Conservation (phyloP, 106 monocot species). For the Dendrobium chrysotoxum region DNA sequence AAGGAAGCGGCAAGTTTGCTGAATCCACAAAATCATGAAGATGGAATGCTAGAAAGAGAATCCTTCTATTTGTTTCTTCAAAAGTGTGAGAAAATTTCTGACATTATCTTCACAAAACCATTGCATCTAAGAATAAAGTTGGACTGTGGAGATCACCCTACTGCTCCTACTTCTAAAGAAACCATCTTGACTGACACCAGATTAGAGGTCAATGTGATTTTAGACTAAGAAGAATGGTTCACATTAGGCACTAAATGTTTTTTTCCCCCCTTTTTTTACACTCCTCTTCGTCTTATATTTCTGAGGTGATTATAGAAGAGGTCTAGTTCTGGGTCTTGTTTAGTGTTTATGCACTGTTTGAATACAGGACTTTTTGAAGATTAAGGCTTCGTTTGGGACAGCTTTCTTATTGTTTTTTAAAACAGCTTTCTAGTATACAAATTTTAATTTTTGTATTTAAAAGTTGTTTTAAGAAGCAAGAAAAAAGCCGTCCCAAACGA, state of each 20-base stretch:
- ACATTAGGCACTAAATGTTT: neutral
- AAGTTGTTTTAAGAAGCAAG: no score
- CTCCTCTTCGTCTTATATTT: neutral
- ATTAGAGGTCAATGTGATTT: conserved; percentile 37
- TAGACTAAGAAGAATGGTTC: conserved; percentile 20
- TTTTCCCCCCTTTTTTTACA: no score
- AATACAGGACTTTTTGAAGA: neutral
- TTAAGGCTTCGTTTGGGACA: no score
- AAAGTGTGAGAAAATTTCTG: conserved; percentile 25
- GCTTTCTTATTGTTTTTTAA: no score
- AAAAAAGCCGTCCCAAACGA: no score
- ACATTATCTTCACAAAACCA: conserved; percentile 51
- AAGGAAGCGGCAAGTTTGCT: conserved; percentile 20
- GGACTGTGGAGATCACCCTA: conserved; percentile 63
- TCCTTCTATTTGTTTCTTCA: conserved; percentile 30
- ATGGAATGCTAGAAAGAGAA: conserved; percentile 15
- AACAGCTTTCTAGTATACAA: no score
- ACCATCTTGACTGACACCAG: conserved; percentile 44
- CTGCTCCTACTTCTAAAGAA: conserved; percentile 35
- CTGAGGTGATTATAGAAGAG: neutral
- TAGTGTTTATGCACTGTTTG: neutral
- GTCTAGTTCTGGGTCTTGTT: neutral
- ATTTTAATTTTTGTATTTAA: no score
- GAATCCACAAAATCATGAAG: conserved; percentile 2
- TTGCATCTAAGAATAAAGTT: conserved; percentile 54